Evolutionary conservation across 2,329 filamentous ascomycete genomes (phyloP).

Genomic region (Stachybotrys chartarum): DNA sequence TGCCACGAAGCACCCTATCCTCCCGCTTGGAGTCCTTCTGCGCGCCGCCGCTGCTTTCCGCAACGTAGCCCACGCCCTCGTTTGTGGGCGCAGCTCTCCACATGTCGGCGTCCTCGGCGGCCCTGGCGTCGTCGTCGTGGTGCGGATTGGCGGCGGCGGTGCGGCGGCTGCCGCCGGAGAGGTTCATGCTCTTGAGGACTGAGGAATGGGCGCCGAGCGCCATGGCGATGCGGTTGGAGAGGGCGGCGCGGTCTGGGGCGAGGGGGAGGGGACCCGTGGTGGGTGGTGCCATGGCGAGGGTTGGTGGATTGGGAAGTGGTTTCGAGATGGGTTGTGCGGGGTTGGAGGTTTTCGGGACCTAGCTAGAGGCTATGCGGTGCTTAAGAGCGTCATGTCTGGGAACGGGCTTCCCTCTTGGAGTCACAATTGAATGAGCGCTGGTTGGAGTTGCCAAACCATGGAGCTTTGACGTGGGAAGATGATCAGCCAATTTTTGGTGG

Average conservation of each 20-base stretch:
- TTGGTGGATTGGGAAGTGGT: background rate
- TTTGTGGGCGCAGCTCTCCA: conserved; percentile 19
- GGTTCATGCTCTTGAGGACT: conserved; percentile 22
- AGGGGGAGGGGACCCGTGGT: conserved; percentile 23
- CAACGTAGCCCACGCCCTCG: conserved; percentile 33
- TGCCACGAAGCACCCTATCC: conserved; percentile 22
- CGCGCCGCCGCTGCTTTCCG: conserved; percentile 7
- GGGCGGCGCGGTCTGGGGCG: conserved; percentile 27
- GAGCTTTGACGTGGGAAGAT: background rate
- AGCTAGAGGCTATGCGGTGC: background rate
- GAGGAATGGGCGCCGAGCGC: conserved; percentile 25
- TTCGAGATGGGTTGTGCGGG: background rate
- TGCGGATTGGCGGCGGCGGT: conserved; percentile 1
- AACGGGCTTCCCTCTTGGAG: too few relatives aligned
- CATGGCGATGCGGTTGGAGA: conserved; percentile 35
- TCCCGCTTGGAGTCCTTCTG: conserved; percentile 10
- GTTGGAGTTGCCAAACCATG: too few relatives aligned
- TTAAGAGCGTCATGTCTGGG: too few relatives aligned
- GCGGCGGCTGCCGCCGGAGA: conserved; percentile 7
- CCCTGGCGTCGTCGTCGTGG: conserved; percentile 8
- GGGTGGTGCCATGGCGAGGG: conserved; percentile 12
- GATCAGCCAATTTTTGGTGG: background rate
- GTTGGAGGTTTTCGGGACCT: background rate
- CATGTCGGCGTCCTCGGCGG: conserved; percentile 21
- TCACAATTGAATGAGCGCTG: too few relatives aligned